These are phyloP conservation scores for Venturia carpophila DNA, from an alignment of 2,329 filamentous ascomycete species.

Conservation along the genomic window DNA sequence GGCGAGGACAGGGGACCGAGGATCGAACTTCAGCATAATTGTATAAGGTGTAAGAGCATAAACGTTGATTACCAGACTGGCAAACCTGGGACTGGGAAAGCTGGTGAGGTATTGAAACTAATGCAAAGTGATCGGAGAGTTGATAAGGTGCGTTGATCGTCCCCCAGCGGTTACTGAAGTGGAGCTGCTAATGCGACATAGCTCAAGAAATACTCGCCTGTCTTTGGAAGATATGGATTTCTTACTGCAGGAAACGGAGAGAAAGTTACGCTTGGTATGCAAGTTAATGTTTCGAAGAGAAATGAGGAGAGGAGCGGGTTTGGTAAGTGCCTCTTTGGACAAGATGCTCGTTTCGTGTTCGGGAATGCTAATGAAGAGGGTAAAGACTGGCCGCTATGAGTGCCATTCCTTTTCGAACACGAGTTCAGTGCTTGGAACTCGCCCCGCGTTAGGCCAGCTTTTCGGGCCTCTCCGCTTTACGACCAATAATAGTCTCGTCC, in stretches of 20 bases:
- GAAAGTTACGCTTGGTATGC: constrained; percentile 35
- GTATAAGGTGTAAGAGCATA: constrained; percentile 38
- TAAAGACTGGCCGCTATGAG: constrained; percentile 9
- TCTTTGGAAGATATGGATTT: constrained; percentile 43
- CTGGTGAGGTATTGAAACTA: constrained; percentile 38
- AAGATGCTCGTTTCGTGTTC: neutral
- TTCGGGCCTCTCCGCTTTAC: no score
- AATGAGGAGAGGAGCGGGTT: constrained; percentile 36
- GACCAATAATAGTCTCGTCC: no score
- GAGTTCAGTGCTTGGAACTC: neutral
- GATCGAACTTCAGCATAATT: constrained; percentile 38
- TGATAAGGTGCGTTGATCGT: constrained; percentile 29
- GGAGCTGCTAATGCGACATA: neutral
- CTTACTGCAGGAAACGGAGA: constrained; percentile 29
- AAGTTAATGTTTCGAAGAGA: constrained; percentile 33
- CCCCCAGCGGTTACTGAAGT: neutral
- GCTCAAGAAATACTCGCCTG: constrained; percentile 37
- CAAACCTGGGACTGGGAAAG: constrained; percentile 30
- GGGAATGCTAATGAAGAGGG: neutral
- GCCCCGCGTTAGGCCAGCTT: no score
- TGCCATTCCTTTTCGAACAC: neutral
- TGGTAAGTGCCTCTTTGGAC: constrained; percentile 26
- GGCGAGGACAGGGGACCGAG: constrained; percentile 21
- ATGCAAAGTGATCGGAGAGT: constrained; percentile 39
- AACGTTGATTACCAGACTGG: constrained; percentile 43